A percentile compares a stretch with the other conserved stretches of the same genome.
phyloP scores from a whole-genome alignment of 2,329 filamentous ascomycete genomes.

The Ophiostoma ips region DNA sequence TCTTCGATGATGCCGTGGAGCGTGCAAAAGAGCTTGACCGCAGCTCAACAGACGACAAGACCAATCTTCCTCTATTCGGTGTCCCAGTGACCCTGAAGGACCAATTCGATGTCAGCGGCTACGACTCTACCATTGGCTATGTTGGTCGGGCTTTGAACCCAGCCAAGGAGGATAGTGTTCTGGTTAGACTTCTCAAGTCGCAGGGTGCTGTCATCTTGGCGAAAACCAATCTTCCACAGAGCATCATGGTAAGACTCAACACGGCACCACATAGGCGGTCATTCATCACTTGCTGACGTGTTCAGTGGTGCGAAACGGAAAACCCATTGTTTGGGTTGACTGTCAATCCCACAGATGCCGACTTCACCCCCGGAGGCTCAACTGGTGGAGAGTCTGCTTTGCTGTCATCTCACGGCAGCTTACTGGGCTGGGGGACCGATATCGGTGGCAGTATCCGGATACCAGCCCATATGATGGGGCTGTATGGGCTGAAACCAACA shows the following conservation, averaged over 20 bases:
- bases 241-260: conserved; percentile 12
- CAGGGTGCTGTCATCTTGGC: conserved; percentile 19
- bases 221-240: conserved; percentile 19
- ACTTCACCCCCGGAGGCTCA: conserved; percentile 23
- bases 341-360: conserved; percentile 21
- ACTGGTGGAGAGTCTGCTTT: conserved; percentile 26
- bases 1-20: conserved; percentile 21
- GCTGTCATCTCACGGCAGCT: conserved; percentile 21
- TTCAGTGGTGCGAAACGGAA: conserved; percentile 19
- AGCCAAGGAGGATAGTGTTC: background rate
- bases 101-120: conserved; percentile 17
- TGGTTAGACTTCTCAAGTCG: conserved; percentile 17
- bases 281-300: background rate
- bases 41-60: conserved; percentile 16
- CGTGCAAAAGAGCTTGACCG: conserved; percentile 21
- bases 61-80: conserved; percentile 24
- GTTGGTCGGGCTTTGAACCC: conserved; percentile 18
- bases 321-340: conserved; percentile 25
- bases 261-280: background rate
- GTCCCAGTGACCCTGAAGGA: conserved; percentile 27
- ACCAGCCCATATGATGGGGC: conserved; percentile 21
- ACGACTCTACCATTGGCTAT: conserved; percentile 19
- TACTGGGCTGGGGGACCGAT: conserved; percentile 33
- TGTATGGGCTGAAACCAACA: conserved; percentile 21
- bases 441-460: conserved; percentile 19